Percentiles rank a stretch among this genome's conserved stretches.
phyloP scores from a whole-genome alignment of 2,329 filamentous ascomycete species.

The Fusarium nanum region DNA sequence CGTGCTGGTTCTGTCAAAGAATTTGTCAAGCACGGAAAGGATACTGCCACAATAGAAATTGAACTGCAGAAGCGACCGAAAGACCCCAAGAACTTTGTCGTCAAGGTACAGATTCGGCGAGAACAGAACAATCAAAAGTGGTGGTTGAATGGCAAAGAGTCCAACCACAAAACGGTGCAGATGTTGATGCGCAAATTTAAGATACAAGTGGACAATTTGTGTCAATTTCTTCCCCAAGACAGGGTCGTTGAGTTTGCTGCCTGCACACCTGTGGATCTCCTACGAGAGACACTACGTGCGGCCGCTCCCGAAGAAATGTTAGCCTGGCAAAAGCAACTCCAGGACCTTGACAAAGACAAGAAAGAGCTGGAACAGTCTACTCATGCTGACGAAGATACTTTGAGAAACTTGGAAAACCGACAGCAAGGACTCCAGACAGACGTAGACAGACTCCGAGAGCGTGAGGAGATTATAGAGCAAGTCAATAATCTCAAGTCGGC shows the following conservation, averaged over 20 bases:
- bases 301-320: constrained; percentile 86
- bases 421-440: constrained; percentile 82
- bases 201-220: constrained; percentile 97
- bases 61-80: constrained; percentile 78
- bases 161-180: constrained; percentile 72
- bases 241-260: constrained; percentile 94
- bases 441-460: constrained; percentile 83
- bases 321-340: constrained; percentile 80
- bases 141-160: constrained; percentile 75
- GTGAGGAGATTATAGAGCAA: constrained; percentile 73
- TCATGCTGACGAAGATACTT: constrained; percentile 68
- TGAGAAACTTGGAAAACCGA: constrained; percentile 76
- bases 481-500: constrained; percentile 74
- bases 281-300: constrained; percentile 88
- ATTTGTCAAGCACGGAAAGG: constrained; percentile 90
- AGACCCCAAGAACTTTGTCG: constrained; percentile 74
- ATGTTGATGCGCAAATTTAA: constrained; percentile 76
- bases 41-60: constrained; percentile 86
- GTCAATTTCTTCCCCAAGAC: constrained; percentile 96
- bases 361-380: constrained; percentile 71
- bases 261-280: constrained; percentile 81
- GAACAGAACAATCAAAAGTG: constrained; percentile 87
- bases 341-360: constrained; percentile 73
- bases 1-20: constrained; percentile 86
- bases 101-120: constrained; percentile 80